These are phyloP conservation scores for Paspalum notatum DNA, from an alignment of 176 grass and related monocot species.

Conservation along the genomic window DNA sequence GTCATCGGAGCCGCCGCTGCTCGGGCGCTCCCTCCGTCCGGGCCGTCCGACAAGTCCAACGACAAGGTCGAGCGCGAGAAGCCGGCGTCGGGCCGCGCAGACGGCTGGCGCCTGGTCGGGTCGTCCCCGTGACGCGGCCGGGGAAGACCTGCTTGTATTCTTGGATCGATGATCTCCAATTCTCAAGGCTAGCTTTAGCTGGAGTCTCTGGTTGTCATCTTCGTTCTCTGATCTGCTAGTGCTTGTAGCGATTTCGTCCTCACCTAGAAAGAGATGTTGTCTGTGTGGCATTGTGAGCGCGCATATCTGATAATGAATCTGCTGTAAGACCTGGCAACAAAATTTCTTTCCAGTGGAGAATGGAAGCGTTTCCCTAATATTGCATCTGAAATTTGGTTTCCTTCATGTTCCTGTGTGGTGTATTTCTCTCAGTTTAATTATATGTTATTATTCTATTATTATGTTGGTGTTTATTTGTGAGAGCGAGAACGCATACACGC, in stretches of 20 bases:
- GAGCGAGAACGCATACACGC: not conserved
- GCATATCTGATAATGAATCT: not conserved
- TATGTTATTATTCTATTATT: too few relatives aligned
- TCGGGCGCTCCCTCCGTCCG: constrained; percentile 23
- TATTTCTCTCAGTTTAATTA: not conserved
- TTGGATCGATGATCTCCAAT: too few relatives aligned
- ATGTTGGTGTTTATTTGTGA: not conserved
- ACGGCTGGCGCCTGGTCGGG: not conserved
- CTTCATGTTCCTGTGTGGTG: not conserved
- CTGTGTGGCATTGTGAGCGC: not conserved
- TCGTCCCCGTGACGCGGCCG: not conserved
- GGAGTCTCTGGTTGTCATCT: not conserved
- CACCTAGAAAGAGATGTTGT: constrained; percentile 6
- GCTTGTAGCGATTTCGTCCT: not conserved
- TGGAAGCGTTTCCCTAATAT: not conserved
- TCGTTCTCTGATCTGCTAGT: not conserved
- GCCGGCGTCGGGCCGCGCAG: not conserved
- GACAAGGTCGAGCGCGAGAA: not conserved
- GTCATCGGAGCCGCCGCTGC: too few relatives aligned
- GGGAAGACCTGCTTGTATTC: too few relatives aligned
- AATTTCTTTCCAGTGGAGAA: constrained; percentile 24
- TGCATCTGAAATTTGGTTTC: not conserved
- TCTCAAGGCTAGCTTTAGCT: not conserved
- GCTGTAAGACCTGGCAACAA: constrained; percentile 13
- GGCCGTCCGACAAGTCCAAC: constrained; percentile 18